Evolutionary conservation across 805 yeast genomes (phyloP), one percentile per base, ranked within the genome.

Genomic region (Maudiozyma serrabonitensis): DNA sequence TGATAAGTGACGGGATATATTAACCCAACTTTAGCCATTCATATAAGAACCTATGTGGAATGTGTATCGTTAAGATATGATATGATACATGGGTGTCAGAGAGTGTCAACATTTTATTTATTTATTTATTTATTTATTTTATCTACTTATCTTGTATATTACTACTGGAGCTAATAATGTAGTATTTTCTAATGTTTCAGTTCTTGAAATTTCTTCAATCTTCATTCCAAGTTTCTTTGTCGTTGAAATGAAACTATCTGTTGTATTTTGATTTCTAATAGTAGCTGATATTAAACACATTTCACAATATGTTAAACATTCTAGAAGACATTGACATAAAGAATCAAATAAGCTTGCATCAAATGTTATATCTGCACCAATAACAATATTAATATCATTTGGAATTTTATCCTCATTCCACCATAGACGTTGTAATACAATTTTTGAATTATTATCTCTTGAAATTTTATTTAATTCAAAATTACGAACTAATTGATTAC

Each of bases 331-430:
- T 4, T 59, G 52, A n/a, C 79, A 73, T 40, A 90, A 70, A 23
- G 67, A 67, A 0, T 81, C 80, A 19, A 87, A 72, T 2, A 80
- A 71, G 3, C 75, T 68, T 2, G 79, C 62, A 59, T 90, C 97
- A 64, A 86, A 90, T 0, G 96, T 87, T 13, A 90, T 87, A 64
- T 90, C 98, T 0, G 96, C 93, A 11, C 54, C 56, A 25, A 51
- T 39, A 0, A 90, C 96, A 1, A 81, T 63, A 56, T 82, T 80
- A 3, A 71, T 64, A 11, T 58, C 49, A 0, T 65, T 59, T 2
- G 78, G 77, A 1, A 75, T 57, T 8, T 59, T 57, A 43, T 74
- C 77, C 38, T 68, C 68, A 1, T 76, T 73, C 76, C 95, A 89
- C 82, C 87, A 76, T 6, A 81, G 55, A 37, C 75, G 66, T 40